These are phyloP conservation scores for Gossypium gossypioides DNA, from an alignment of 441 rosid genomes.

Conservation along the genomic window DNA sequence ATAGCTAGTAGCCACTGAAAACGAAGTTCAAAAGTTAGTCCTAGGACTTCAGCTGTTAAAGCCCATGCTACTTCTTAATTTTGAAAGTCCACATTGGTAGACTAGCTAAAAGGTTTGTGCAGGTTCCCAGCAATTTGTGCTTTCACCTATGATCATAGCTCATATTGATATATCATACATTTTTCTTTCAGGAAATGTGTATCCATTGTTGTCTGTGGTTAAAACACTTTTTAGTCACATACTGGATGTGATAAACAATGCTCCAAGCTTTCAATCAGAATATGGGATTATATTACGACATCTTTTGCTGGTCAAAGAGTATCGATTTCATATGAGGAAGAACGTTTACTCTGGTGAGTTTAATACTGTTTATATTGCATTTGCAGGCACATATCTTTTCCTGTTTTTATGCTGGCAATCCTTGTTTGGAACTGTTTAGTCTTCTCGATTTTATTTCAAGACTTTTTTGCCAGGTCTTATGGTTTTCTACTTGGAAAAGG, in stretches of 20 bases:
- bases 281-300: constrained; percentile 76
- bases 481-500: constrained; percentile 67
- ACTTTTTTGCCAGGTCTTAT: constrained; percentile 48
- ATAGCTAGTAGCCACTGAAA: background rate
- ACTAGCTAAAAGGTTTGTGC: background rate
- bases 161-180: background rate
- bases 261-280: constrained; percentile 75
- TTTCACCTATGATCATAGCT: background rate
- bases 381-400: constrained; percentile 6
- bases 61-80: background rate
- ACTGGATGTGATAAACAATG: constrained; percentile 60
- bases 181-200: constrained; percentile 36
- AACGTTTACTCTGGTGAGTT: constrained; percentile 62
- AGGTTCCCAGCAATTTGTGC: background rate
- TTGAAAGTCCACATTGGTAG: background rate
- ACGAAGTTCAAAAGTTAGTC: background rate
- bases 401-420: constrained; percentile 10
- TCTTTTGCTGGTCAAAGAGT: constrained; percentile 58
- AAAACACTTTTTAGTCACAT: constrained; percentile 64
- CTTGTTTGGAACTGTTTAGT: constrained; percentile 13
- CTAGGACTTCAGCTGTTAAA: background rate
- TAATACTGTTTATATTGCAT: constrained; percentile 8
- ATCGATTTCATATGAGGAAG: constrained; percentile 74
- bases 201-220: constrained; percentile 58
- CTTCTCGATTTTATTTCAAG: constrained; percentile 12